Base-by-base conservation (phyloP, 176 grass and related monocot genomes). In the Lolium multiflorum region DNA sequence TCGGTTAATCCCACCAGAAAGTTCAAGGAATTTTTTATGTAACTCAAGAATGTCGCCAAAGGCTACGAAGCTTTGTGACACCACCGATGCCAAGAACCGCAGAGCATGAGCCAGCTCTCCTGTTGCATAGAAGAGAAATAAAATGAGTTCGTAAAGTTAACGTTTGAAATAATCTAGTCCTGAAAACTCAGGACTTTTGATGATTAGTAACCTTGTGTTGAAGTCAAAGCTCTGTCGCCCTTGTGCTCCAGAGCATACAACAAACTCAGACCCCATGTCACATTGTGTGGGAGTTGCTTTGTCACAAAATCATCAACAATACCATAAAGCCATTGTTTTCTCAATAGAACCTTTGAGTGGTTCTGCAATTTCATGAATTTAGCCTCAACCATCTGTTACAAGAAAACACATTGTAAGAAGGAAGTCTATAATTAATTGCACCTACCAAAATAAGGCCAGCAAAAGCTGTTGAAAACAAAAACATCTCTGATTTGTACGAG, bases 211-310 rank as follows among this genome's bases (percentile, higher is more conserved):
- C 97, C 97, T 96, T 96, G 97, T 64, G 94, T 98, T 84, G 92
- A 96, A 77, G 89, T 89, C 71, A 92, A 87, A 88, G 97, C 92
- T 89, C 97, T 84, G 79, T 98, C 93, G 52, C 97, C 97, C 84
- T 96, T 92, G 82, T 98, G 97, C 90, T 98, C 97, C 84, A 98
- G 58, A 91, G 97, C 97, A 94, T 98, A 98, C 55, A 98, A 91
- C 82, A 98, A 80, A 91, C 97, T 98, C 22, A 98, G 82, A 74
- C 92, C 93, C 97, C 97, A 98, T 69, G 97, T 98, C 82, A 98
- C 97, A 88, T 98, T 98, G 87, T 98, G 92, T 14, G 97, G 97
- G 62, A 98, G 92, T 88, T 98, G 97, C 85, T 98, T 98, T 74
- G 97, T 98, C 39, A 96, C 92, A 86, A 98, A 98, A 77, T 98